Conservation (phyloP, 108 stramenopile species). For the Cyclotella sp. region DNA sequence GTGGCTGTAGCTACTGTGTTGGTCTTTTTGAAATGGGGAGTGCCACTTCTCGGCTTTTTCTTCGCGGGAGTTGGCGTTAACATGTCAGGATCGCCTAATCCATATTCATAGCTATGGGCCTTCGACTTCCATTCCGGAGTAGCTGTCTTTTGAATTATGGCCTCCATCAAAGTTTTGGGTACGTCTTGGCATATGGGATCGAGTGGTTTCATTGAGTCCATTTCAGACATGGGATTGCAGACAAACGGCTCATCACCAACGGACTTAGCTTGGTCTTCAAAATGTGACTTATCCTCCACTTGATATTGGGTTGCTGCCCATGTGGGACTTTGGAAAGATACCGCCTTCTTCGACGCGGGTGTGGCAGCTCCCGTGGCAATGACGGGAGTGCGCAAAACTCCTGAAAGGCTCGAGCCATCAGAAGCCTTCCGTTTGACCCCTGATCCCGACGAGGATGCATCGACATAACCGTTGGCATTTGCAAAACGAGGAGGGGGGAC, state of each 20-base stretch:
- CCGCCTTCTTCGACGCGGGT: constrained; percentile 13
- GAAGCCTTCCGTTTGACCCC: constrained; percentile 2
- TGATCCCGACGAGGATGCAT: too few species aligned
- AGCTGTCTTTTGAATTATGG: neutral
- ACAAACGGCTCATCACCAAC: neutral
- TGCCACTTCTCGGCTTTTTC: neutral
- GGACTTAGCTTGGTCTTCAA: neutral
- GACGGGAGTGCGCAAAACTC: neutral
- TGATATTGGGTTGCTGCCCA: neutral
- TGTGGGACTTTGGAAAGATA: constrained; percentile 5
- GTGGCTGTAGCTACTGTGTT: constrained; percentile 1
- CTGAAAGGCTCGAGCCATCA: neutral
- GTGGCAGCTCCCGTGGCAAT: neutral
- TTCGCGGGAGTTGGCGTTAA: constrained; percentile 1
- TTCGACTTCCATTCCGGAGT: constrained; percentile 2
- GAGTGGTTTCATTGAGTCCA: neutral
- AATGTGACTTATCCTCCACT: neutral
- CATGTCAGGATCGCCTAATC: constrained; percentile 11
- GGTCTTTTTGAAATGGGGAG: constrained; percentile 24
- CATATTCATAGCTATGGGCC: neutral
- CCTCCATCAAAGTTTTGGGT: neutral
- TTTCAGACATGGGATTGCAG: neutral
- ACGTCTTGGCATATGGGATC: neutral
- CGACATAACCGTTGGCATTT: too few species aligned
- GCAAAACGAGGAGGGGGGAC: neutral